Percentiles rank a stretch among this genome's conserved stretches.
Conservation (phyloP, 768 basidiomycete genomes). For the Rhizopogon rudus region DNA sequence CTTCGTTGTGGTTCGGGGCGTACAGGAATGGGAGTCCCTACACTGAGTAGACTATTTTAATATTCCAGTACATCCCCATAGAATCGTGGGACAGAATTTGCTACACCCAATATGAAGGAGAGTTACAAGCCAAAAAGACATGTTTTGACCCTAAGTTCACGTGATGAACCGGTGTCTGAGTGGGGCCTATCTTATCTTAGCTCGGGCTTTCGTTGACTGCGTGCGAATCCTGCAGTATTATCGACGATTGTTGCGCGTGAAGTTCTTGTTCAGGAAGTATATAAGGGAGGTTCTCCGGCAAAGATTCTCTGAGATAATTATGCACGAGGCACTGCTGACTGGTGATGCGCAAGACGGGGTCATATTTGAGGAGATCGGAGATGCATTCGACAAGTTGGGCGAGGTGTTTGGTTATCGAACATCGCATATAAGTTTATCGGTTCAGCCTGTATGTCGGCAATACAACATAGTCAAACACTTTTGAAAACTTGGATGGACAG, state of each 20-base stretch:
- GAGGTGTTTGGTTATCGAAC: slow-evolving; percentile 75
- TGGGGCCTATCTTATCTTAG: too few species aligned
- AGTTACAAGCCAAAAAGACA: too few species aligned
- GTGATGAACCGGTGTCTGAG: too few species aligned
- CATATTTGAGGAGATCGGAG: slow-evolving; percentile 84
- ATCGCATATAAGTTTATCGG: slow-evolving; percentile 68
- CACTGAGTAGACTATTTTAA: too few species aligned
- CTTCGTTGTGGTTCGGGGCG: too few species aligned
- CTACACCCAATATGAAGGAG: too few species aligned
- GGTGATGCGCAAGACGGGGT: slow-evolving; percentile 82
- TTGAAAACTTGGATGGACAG: not conserved
- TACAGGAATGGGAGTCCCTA: too few species aligned
- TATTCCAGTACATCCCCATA: too few species aligned
- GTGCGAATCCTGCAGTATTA: not conserved
- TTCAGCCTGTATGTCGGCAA: slow-evolving; percentile 39
- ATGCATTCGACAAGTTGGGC: slow-evolving; percentile 87
- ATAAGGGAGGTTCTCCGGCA: slow-evolving; percentile 59
- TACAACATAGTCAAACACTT: not conserved
- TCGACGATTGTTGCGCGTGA: too few species aligned
- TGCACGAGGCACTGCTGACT: slow-evolving; percentile 85
- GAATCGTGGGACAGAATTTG: too few species aligned
- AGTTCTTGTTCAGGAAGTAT: slow-evolving; percentile 35
- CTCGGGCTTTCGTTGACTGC: not conserved
- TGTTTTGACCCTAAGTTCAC: too few species aligned
- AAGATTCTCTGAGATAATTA: slow-evolving; percentile 79